Evolutionary conservation across 169 alveolate species (phyloP).

Genomic region (Cryptosporidium meleagridis): DNA sequence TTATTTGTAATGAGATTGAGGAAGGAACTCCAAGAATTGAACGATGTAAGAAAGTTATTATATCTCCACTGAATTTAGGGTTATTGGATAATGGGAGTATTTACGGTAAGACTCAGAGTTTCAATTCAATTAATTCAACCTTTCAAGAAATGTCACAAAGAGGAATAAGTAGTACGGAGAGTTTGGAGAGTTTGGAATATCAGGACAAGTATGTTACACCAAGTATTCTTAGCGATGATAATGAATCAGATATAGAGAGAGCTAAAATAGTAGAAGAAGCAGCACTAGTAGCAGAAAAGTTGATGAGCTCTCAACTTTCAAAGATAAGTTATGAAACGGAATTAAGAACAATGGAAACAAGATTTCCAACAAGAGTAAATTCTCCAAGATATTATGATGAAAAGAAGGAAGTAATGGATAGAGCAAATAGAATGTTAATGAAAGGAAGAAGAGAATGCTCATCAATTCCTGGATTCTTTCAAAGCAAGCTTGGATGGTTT

Average conservation of each 20-base stretch:
- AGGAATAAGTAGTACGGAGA: slow-evolving; percentile 42
- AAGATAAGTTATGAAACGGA: slow-evolving; percentile 41
- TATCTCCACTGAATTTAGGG: slow-evolving; percentile 17
- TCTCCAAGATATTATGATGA: slow-evolving; percentile 69
- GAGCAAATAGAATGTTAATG: slow-evolving; percentile 42
- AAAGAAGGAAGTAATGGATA: slow-evolving; percentile 47
- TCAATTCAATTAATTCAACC: background rate
- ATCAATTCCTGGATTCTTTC: slow-evolving; percentile 9
- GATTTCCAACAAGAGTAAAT: slow-evolving; percentile 68
- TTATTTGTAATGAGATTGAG: background rate
- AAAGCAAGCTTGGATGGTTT: slow-evolving; percentile 15
- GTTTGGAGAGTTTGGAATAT: slow-evolving; percentile 43
- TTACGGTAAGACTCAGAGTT: background rate
- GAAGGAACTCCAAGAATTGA: background rate
- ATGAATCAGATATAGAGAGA: slow-evolving; percentile 66
- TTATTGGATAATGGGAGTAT: background rate
- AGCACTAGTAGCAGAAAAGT: slow-evolving; percentile 41
- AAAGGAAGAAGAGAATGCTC: background rate
- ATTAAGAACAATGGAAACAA: slow-evolving; percentile 56
- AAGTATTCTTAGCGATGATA: background rate
- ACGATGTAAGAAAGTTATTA: background rate
- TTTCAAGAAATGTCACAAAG: background rate
- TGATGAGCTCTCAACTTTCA: slow-evolving; percentile 54
- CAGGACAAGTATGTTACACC: slow-evolving; percentile 18
- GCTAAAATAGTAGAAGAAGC: slow-evolving; percentile 61